phyloP scores from a whole-genome alignment of 306 rosid genomes.

The Dicorynia guianensis region DNA sequence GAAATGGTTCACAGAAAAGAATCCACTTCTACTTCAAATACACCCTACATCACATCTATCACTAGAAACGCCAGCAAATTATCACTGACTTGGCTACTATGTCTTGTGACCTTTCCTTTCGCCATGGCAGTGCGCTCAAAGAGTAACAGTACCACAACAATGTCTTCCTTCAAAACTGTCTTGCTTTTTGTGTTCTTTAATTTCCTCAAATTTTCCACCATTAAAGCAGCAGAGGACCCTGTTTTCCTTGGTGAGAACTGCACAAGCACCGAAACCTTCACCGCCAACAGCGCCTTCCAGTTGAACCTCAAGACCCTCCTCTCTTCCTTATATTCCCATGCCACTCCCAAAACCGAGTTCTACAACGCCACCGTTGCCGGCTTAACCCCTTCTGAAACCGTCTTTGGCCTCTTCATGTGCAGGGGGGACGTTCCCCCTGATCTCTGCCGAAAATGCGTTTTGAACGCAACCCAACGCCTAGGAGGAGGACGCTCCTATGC shows the following conservation, averaged over 20 bases:
- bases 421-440: conserved; percentile 33
- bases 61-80: too few relatives aligned
- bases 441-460: conserved; percentile 35
- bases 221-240: conserved; percentile 22
- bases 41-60: too few relatives aligned
- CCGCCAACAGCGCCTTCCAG: conserved; percentile 49
- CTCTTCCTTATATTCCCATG: conserved; percentile 44
- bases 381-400: conserved; percentile 31
- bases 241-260: conserved; percentile 34
- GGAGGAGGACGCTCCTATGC: not conserved
- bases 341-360: conserved; percentile 41
- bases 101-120: too few relatives aligned
- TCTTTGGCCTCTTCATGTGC: conserved; percentile 43
- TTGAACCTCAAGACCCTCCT: conserved; percentile 45
- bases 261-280: conserved; percentile 30
- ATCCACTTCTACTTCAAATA: too few relatives aligned
- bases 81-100: too few relatives aligned
- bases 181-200: not conserved
- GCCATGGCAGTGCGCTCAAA: not conserved
- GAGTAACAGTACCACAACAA: not conserved
- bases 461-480: conserved; percentile 26
- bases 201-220: not conserved
- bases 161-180: conserved; percentile 14
- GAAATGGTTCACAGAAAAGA: too few relatives aligned
- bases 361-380: conserved; percentile 41